Evolutionary conservation across 768 basidiomycete genomes (phyloP), one percentile per base, ranked within the genome.

Genomic region (Boletus rex-veris): DNA sequence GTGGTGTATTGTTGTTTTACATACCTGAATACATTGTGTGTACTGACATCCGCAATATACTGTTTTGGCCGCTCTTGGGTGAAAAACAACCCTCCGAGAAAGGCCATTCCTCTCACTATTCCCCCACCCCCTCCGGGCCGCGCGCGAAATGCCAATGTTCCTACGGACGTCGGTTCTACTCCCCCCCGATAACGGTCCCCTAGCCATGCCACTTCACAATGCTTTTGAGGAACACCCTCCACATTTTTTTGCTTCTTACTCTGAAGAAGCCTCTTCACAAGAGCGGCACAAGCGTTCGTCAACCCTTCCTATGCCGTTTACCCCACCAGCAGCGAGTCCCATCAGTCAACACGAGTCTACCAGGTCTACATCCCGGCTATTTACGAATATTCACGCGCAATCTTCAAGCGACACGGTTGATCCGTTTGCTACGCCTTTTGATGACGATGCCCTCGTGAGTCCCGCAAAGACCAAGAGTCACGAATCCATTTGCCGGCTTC

Each of bases 381-480:
- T 78, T 57, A 77, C 78, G 49, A 64, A 74, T 24, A 73, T 71
- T 21, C 69, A 77, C 61, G 73, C 75, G 16, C 72, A 74, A 55
- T 67, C 74, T 58, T 71, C 77, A 46, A 53, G 55, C 45, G 61
- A 54, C 9, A 30, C 55, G 43, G 56, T 63, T 43, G 67, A 81
- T 64, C 88, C 88, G 48, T 90, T 90, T 64, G 78, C 81, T 53
- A 89, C 88, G 47, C 88, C 89, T 8, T 90, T 90, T 68, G 89
- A 90, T 67, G 88, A 89, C 63, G 85, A 88, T 64, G 75, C 80
- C 53, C 68, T 74, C 33, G 63, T 59, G 45, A 58, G 58, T 36
- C 63, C 71, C 14, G 51, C 58, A 4, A 66, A 62, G 59, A 63
- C 69, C 55, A 79, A 77, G 73, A 60, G 73, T 74, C 56, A 78